These are phyloP conservation scores for Alternaria consortialis DNA, from an alignment of 2,329 filamentous ascomycete species.

Conservation along the genomic window DNA sequence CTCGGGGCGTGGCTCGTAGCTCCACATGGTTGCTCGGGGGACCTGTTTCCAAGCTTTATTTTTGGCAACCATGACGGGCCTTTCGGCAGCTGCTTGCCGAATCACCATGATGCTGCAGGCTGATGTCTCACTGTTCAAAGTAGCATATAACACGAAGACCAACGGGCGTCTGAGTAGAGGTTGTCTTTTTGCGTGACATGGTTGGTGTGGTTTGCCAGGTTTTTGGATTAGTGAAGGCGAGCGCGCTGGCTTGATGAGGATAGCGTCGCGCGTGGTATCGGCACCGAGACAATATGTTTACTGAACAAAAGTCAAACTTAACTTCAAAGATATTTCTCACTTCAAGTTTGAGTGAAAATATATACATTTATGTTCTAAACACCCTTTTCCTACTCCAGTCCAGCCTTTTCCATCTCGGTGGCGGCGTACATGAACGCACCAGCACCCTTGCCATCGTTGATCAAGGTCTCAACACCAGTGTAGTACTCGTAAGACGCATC, in stretches of 20 bases:
- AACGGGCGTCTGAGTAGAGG: neutral
- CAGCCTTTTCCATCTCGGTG: conserved; percentile 41
- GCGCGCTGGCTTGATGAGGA: conserved; percentile 3
- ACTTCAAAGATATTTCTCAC: neutral
- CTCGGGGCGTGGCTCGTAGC: conserved; percentile 17
- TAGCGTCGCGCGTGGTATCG: neutral
- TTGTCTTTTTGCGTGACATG: neutral
- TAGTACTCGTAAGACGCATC: conserved; percentile 61
- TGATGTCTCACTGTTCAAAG: neutral
- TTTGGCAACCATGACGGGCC: conserved; percentile 23
- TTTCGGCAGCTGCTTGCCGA: conserved; percentile 3
- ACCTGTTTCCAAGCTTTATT: conserved; percentile 22
- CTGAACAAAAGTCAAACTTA: neutral
- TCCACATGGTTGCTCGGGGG: conserved; percentile 31
- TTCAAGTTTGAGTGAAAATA: neutral
- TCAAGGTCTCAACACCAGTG: conserved; percentile 42
- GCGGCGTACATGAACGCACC: conserved; percentile 54
- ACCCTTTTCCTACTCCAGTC: conserved; percentile 3
- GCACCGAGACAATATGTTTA: neutral
- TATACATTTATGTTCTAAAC: conserved; percentile 5
- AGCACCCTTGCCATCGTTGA: conserved; percentile 54
- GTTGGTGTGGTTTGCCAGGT: neutral
- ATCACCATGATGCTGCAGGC: neutral
- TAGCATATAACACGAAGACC: neutral
- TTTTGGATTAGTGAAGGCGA: neutral